Evolutionary conservation across 495 filamentous ascomycete species (phyloP), one percentile per base, ranked within the genome.

Genomic region (Cryomyces minteri): DNA sequence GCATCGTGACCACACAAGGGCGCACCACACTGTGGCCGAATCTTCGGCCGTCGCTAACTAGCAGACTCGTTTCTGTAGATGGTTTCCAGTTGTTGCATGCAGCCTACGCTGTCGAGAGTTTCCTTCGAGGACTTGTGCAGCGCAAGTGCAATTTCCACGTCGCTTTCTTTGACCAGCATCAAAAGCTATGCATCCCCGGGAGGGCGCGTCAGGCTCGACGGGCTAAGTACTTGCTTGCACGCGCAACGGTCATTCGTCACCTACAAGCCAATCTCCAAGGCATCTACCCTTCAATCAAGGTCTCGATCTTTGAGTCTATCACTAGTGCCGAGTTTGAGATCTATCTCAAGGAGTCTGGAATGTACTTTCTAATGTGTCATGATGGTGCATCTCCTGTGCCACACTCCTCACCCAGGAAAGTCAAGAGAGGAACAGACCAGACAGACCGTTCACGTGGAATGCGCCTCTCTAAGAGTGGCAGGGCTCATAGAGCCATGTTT

Each of bases 51-150:
- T 25, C 18, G 18, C 18, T 25, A 25, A 10, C 14, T 29, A 28
- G 30, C 33, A 37, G 29, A 36, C 18, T 25, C 18, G 41, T n/a
- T 12, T 7, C 8, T 30, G 29, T 46, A 62, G 65, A 61, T 41
- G 82, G 82, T 3, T 80, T 83, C 43, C 82, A 86, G 51, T 48
- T 86, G 6, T 59, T 88, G 0, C 82, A 88, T 55, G 76, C 76
- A 0, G 69, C 75, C 2, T 82, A 79, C 51, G 62, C 70, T 6
- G 77, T 83, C 0, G 82, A 88, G 52, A 59, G 53, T 28, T 73
- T 86, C 45, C 60, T 88, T 11, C 52, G 65, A 12, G 68, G 72
- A 43, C 65, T 86, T 10, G 53, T 61, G 33, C 62, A 69, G 39
- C 65, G 79, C 38, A 74, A 76, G 44, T 86, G 80, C 56, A 68